Percentiles rank a stretch among this genome's conserved stretches.
phyloP scores from a whole-genome alignment of 129 eudicot species.

The Glebionis coronaria region DNA sequence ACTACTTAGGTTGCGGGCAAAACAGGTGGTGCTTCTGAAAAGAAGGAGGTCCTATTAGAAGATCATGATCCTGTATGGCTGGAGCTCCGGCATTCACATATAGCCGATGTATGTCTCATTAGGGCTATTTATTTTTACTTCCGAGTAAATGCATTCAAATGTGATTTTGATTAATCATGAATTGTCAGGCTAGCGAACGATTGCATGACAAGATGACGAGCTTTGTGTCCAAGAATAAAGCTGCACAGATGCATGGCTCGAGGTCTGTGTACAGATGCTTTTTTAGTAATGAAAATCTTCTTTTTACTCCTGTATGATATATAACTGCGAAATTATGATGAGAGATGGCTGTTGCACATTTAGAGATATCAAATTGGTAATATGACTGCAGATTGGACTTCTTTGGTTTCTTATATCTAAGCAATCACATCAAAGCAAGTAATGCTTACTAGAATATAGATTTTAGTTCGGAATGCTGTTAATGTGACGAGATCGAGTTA shows the following conservation, averaged over 20 bases:
- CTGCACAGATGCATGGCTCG: constrained; percentile 86
- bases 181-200: constrained; percentile 88
- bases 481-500: too few species aligned
- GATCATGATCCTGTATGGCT: constrained; percentile 97
- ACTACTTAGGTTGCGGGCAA: constrained; percentile 78
- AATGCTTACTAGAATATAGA: neutral
- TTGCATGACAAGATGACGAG: constrained; percentile 90
- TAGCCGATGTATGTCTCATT: constrained; percentile 78
- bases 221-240: constrained; percentile 84
- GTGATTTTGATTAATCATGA: constrained; percentile 28
- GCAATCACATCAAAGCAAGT: too few species aligned
- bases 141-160: constrained; percentile 2
- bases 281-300: neutral
- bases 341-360: constrained; percentile 2
- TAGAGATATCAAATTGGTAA: constrained; percentile 7
- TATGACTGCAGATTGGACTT: constrained; percentile 19
- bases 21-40: constrained; percentile 76
- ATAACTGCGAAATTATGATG: neutral
- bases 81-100: constrained; percentile 97
- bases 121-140: neutral
- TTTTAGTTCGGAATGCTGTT: too few species aligned
- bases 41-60: constrained; percentile 93
- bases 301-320: neutral
- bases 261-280: constrained; percentile 49
- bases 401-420: constrained; percentile 14